These are phyloP conservation scores for Ramichloridium luteum DNA, from an alignment of 2,329 filamentous ascomycete genomes.

Conservation along the genomic window DNA sequence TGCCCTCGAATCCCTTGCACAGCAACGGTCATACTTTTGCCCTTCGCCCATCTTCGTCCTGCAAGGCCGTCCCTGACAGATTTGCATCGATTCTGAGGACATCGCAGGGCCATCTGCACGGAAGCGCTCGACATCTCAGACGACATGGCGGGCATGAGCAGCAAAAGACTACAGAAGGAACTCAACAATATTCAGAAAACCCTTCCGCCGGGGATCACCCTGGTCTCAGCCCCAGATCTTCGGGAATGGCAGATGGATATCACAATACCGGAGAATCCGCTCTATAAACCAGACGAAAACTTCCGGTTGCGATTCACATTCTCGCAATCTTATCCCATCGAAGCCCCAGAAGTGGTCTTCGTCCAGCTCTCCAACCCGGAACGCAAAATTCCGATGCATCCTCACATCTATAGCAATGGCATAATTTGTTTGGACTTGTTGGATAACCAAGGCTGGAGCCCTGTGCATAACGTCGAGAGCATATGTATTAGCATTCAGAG, in stretches of 20 bases:
- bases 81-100: too few relatives aligned
- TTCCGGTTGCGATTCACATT: conserved; percentile 86
- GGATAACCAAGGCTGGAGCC: conserved; percentile 79
- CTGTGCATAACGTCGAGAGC: conserved; percentile 92
- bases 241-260: conserved; percentile 91
- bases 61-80: too few relatives aligned
- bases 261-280: conserved; percentile 79
- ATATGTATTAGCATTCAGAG: conserved; percentile 96
- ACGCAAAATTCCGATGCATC: conserved; percentile 75
- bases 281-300: conserved; percentile 61
- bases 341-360: conserved; percentile 91
- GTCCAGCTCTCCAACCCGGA: conserved; percentile 43
- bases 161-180: conserved; percentile 39
- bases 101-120: too few relatives aligned
- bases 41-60: too few relatives aligned
- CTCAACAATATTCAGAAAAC: conserved; percentile 45
- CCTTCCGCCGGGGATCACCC: conserved; percentile 57
- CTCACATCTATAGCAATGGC: conserved; percentile 95
- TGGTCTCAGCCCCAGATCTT: conserved; percentile 71
- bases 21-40: too few relatives aligned
- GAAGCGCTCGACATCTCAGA: too few relatives aligned
- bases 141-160: conserved; percentile 25
- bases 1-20: too few relatives aligned
- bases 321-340: conserved; percentile 75
- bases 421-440: conserved; percentile 96